phyloP scores from a whole-genome alignment of 345 rosid species.

The Camelina sativa region DNA sequence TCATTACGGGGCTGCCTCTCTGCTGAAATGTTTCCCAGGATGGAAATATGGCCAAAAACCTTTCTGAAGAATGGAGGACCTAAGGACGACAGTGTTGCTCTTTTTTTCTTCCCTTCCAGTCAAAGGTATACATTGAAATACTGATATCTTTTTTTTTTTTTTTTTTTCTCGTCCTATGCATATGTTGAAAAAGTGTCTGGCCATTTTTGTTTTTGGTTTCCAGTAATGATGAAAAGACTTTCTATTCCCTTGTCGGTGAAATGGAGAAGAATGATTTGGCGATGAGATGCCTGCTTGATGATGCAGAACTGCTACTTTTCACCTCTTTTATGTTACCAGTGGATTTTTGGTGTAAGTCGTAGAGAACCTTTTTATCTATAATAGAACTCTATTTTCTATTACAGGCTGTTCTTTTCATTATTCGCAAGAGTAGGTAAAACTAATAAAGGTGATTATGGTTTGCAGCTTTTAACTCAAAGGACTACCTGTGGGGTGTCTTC shows the following conservation, averaged over 20 bases:
- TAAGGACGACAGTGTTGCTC: slow-evolving; percentile 57
- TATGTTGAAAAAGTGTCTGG: slow-evolving; percentile 8
- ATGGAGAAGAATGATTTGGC: slow-evolving; percentile 59
- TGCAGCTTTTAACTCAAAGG: slow-evolving; percentile 61
- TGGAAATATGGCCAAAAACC: slow-evolving; percentile 62
- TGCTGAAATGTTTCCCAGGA: slow-evolving; percentile 59
- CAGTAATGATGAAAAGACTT: slow-evolving; percentile 53
- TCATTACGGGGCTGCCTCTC: slow-evolving; percentile 50
- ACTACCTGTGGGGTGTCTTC: slow-evolving; percentile 78
- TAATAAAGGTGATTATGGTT: slow-evolving; percentile 12
- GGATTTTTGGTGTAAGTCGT: slow-evolving; percentile 60
- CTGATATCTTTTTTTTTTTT: neutral
- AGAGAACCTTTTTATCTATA: neutral
- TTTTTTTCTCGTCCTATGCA: neutral
- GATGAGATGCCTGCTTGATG: slow-evolving; percentile 54
- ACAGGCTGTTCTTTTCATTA: neutral
- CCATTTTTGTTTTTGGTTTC: slow-evolving; percentile 19
- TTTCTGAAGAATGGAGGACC: slow-evolving; percentile 55
- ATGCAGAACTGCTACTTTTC: slow-evolving; percentile 72
- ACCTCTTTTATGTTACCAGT: slow-evolving; percentile 62
- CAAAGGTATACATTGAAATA: slow-evolving; percentile 46
- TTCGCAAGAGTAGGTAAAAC: slow-evolving; percentile 5
- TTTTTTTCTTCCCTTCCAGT: slow-evolving; percentile 63
- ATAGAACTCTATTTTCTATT: neutral
- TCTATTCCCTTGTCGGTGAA: slow-evolving; percentile 50